Evolutionary conservation across 1,284 basidiomycete genomes (phyloP).

Genomic region (Marasmius fiardii): DNA sequence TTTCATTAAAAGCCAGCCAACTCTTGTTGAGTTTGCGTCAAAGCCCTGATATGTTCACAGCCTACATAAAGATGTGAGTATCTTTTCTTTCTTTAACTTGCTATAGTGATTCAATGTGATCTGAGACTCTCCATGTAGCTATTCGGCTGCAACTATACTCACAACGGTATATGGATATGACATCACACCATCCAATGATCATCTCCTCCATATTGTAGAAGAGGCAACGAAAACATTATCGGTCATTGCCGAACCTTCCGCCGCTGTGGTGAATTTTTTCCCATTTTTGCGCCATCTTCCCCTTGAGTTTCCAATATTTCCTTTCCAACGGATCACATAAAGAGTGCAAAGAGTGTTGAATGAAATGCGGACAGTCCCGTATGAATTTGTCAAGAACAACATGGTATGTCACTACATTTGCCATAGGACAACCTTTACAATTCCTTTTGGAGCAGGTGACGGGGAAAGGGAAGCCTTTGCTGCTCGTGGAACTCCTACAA

Average conservation of each 20-base stretch:
- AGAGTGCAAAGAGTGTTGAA: not conserved
- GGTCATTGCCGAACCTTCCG: conserved; percentile 17
- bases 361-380: not conserved
- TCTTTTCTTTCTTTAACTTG: not conserved
- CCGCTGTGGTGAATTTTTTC: conserved; percentile 21
- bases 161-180: conserved; percentile 3
- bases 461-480: not conserved
- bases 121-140: not conserved
- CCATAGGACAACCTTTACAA: not conserved
- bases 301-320: conserved; percentile 14
- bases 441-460: too few relatives aligned
- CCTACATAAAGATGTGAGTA: conserved; percentile 22
- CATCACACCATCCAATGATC: conserved; percentile 11
- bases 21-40: not conserved
- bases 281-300: too few relatives aligned
- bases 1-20: conserved; percentile 24
- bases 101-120: too few relatives aligned
- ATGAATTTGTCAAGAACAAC: not conserved
- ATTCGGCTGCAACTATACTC: conserved; percentile 4
- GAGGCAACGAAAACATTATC: conserved; percentile 12
- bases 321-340: conserved; percentile 2
- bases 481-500: not conserved
- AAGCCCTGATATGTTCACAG: conserved; percentile 10
- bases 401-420: not conserved
- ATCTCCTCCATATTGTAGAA: conserved; percentile 21